Evolutionary conservation across 768 basidiomycete genomes (phyloP), one percentile per base, ranked within the genome.

Genomic region (Gloeopeniophorella convolvens): DNA sequence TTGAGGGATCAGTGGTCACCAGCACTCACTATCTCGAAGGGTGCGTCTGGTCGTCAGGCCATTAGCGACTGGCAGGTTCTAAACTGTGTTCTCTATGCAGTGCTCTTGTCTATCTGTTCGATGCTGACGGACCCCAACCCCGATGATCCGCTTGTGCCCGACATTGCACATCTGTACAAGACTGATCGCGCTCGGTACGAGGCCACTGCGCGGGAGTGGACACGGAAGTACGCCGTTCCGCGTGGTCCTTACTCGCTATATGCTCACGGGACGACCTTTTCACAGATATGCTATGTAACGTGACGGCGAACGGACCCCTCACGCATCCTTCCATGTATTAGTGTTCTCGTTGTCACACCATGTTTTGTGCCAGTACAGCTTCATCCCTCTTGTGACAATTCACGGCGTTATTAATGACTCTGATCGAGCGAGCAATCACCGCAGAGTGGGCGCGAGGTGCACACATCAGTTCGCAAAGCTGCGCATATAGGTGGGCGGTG

Each of bases 81-180:
- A 10, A 53, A 30, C 24, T 34, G 10, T 32, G 50, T 32, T 42
- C 21, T 24, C 3, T 26, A 5, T 15, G 36, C 57, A 97, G 95
- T 99, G 33, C 69, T 99, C 26, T 79, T 98, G 62, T 96, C 94
- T 65, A 97, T 99, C 68, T 98, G 95, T 66, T 99, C 96, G 62
- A 94, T 98, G 91, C 72, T 99, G 64, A 99, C 95, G 42, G 96
- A 99, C 68, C 96, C 96, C 57, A 99, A 98, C 72, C 95, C 95
- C 48, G 96, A 99, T 69, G 96, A 99, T 65, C 96, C 96, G 3
- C 76, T 98, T 68, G 95, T 98, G 42, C 96, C 96, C 46, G 96
- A 99, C 65, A 97, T 98, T 58, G 96, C 96, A 48, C 91, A 95
- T 70, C 70, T 97, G 59, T 99, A 99, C 83, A 99, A 98, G 91